Conservation (phyloP, 2,329 filamentous ascomycete species). For the Hypoxylon sp. region DNA sequence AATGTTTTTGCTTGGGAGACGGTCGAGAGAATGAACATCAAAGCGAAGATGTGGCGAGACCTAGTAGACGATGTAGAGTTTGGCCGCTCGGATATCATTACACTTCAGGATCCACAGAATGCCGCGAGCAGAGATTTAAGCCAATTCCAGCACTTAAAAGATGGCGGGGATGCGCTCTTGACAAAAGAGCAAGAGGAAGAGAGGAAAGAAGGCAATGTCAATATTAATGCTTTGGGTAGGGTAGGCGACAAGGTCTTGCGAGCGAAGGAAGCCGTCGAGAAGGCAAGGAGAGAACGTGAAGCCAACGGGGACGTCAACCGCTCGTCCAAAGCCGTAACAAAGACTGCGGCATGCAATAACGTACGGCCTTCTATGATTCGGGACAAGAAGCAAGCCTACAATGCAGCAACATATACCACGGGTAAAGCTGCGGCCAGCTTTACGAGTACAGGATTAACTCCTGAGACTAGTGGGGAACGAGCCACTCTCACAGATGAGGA, state of each 20-base stretch:
- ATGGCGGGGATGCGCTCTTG: slow-evolving; percentile 78
- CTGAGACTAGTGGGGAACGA: slow-evolving; percentile 88
- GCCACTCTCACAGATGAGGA: slow-evolving; percentile 93
- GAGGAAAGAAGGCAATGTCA: slow-evolving; percentile 77
- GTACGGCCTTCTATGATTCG: slow-evolving; percentile 63
- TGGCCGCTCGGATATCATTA: slow-evolving; percentile 91
- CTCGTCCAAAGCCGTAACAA: slow-evolving; percentile 61
- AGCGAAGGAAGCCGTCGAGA: slow-evolving; percentile 94
- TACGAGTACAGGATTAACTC: slow-evolving; percentile 93
- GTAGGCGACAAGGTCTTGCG: slow-evolving; percentile 86
- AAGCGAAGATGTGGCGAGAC: slow-evolving; percentile 95
- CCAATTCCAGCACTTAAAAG: slow-evolving; percentile 89
- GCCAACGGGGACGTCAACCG: slow-evolving; percentile 72
- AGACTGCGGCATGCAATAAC: slow-evolving; percentile 51
- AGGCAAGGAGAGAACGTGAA: slow-evolving; percentile 81
- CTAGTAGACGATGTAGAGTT: slow-evolving; percentile 90
- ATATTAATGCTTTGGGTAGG: slow-evolving; percentile 83
- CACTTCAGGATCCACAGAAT: slow-evolving; percentile 95
- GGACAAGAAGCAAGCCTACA: slow-evolving; percentile 77
- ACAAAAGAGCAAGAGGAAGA: slow-evolving; percentile 80
- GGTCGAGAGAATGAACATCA: slow-evolving; percentile 94
- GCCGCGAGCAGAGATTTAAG: slow-evolving; percentile 84
- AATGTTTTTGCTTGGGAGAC: slow-evolving; percentile 99
- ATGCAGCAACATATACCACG: slow-evolving; percentile 91
- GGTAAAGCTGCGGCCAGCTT: slow-evolving; percentile 93